These are phyloP conservation scores for Rhynchospora pubera DNA, from an alignment of 176 grass and related monocot genomes.

Conservation along the genomic window DNA sequence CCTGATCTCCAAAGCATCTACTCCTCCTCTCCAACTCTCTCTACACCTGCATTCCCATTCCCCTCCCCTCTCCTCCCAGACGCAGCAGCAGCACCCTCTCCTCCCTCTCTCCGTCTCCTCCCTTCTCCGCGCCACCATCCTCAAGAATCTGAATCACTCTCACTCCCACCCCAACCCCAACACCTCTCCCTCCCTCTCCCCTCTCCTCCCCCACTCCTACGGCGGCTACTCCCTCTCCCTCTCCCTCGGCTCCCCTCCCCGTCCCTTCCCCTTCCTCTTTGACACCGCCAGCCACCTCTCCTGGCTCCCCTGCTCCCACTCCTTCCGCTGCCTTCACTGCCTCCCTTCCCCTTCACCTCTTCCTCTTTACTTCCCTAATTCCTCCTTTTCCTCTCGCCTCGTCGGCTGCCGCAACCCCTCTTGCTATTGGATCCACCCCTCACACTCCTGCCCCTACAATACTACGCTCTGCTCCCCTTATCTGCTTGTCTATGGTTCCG, in stretches of 20 bases:
- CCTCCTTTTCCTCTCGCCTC: constrained; percentile 51
- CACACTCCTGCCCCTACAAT: constrained; percentile 25
- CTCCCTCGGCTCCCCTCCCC: constrained; percentile 60
- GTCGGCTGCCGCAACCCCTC: constrained; percentile 53
- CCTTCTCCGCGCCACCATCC: constrained; percentile 42
- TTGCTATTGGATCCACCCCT: constrained; percentile 65
- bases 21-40: constrained; percentile 13
- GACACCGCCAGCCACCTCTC: constrained; percentile 77
- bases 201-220: constrained; percentile 76
- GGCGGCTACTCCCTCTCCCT: constrained; percentile 79
- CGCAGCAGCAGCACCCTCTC: too few relatives aligned
- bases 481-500: constrained; percentile 68
- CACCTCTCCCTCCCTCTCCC: not conserved
- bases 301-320: constrained; percentile 67
- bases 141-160: too few relatives aligned
- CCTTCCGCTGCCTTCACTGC: constrained; percentile 61
- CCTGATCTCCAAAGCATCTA: too few relatives aligned
- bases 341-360: not conserved
- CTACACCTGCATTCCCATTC: constrained; percentile 26
- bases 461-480: constrained; percentile 61
- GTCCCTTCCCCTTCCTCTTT: constrained; percentile 48
- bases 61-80: not conserved
- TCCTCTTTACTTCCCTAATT: constrained; percentile 53
- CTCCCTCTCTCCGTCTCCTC: constrained; percentile 37
- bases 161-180: not conserved